Evolutionary conservation across 495 filamentous ascomycete genomes (phyloP).

Genomic region (Lepidopterella palustris): DNA sequence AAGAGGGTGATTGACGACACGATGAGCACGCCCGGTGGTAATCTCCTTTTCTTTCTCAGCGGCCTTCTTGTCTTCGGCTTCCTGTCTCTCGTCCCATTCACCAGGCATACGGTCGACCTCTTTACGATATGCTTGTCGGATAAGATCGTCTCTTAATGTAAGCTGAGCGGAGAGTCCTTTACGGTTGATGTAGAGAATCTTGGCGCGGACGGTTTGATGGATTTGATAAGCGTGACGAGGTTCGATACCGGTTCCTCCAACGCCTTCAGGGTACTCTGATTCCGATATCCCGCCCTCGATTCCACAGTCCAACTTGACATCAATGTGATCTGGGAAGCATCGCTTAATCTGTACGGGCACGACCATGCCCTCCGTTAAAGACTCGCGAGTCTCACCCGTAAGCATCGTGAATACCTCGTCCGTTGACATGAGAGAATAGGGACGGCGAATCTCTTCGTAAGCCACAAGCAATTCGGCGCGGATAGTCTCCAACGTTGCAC

Average conservation of each 20-base stretch:
- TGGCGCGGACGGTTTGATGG: constrained; percentile 80
- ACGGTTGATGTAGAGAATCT: constrained; percentile 77
- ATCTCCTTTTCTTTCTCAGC: constrained; percentile 73
- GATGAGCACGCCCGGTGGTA: constrained; percentile 68
- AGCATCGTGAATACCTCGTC: constrained; percentile 96
- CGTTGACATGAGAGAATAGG: constrained; percentile 59
- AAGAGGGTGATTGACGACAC: constrained; percentile 94
- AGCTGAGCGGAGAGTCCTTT: constrained; percentile 75
- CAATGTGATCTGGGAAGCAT: constrained; percentile 83
- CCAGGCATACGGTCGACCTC: constrained; percentile 61
- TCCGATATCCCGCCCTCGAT: constrained; percentile 80
- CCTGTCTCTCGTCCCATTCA: constrained; percentile 81
- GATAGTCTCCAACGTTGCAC: constrained; percentile 93
- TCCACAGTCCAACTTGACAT: constrained; percentile 88
- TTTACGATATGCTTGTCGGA: constrained; percentile 61
- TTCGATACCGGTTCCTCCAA: constrained; percentile 47
- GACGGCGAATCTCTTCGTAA: constrained; percentile 86
- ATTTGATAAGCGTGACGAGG: constrained; percentile 50
- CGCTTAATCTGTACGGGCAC: constrained; percentile 82
- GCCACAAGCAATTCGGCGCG: constrained; percentile 85
- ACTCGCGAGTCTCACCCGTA: constrained; percentile 83
- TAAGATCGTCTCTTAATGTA: constrained; percentile 70
- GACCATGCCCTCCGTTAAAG: constrained; percentile 80
- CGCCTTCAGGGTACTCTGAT: constrained; percentile 60
- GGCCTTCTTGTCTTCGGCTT: constrained; percentile 67